phyloP scores from a whole-genome alignment of 257 asterid species.

The Osmanthus fragrans region DNA sequence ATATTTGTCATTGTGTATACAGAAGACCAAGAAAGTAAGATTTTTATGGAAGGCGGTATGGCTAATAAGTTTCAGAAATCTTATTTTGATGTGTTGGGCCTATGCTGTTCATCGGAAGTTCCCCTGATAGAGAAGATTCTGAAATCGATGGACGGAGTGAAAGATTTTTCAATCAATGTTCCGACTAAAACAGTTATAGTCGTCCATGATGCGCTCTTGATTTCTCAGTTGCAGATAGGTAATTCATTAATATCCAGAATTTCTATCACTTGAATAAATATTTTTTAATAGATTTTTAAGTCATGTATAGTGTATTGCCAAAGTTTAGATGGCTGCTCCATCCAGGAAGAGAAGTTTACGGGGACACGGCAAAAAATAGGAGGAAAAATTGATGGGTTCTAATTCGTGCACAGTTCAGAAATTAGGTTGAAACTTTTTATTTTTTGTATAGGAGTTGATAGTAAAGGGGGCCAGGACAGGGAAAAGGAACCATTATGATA shows the following conservation, averaged over 20 bases:
- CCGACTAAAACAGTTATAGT: conserved; percentile 67
- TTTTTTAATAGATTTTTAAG: not conserved
- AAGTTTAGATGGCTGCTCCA: not conserved
- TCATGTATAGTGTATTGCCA: not conserved
- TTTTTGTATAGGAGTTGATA: not conserved
- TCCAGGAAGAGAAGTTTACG: not conserved
- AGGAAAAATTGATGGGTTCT: not conserved
- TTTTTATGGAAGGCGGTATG: not conserved
- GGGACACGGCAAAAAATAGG: not conserved
- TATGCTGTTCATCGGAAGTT: conserved; percentile 68
- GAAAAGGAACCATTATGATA: not conserved
- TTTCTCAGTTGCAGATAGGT: conserved; percentile 73
- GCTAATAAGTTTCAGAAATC: conserved; percentile 56
- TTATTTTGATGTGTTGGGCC: conserved; percentile 85
- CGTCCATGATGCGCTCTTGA: conserved; percentile 54
- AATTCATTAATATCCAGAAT: not conserved
- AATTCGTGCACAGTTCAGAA: conserved; percentile 4
- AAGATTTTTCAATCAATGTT: conserved; percentile 59
- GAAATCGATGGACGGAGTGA: conserved; percentile 62
- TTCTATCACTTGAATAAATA: too few relatives aligned
- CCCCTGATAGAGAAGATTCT: conserved; percentile 57
- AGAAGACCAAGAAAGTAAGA: not conserved
- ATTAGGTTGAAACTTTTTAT: not conserved
- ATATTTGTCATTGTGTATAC: not conserved
- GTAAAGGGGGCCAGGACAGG: not conserved